Conservation (phyloP, 352 stramenopile species). For the Pythium volutum region DNA sequence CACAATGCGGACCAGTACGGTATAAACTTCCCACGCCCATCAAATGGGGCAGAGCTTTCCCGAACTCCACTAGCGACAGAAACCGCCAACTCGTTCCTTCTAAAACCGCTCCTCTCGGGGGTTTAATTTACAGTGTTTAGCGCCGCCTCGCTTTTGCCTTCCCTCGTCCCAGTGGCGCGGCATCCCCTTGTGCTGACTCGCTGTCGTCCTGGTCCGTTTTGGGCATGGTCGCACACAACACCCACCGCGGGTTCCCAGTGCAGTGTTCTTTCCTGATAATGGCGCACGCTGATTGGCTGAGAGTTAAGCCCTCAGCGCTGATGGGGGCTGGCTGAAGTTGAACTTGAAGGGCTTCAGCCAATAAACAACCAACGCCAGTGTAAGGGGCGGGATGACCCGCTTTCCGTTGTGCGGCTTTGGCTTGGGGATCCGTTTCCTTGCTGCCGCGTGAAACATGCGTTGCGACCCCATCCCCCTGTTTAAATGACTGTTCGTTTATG, state of each 20-base stretch:
- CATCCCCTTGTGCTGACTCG: not conserved
- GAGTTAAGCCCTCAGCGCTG: constrained; percentile 7
- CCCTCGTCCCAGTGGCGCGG: not conserved
- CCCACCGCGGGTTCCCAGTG: not conserved
- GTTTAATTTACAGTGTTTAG: not conserved
- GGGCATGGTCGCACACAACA: not conserved
- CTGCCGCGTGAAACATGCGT: not conserved
- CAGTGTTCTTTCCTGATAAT: constrained; percentile 9
- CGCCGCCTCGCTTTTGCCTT: not conserved
- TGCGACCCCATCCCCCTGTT: not conserved
- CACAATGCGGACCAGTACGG: constrained; percentile 1
- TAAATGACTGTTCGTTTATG: constrained; percentile 11
- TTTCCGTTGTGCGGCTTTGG: not conserved
- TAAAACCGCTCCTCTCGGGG: no score
- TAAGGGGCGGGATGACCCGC: not conserved
- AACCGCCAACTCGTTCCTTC: not conserved
- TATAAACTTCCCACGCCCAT: not conserved
- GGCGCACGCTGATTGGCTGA: constrained; percentile 13
- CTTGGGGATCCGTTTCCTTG: not conserved
- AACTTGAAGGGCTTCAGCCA: not conserved
- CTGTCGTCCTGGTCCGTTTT: constrained; percentile 15
- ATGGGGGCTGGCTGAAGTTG: not conserved
- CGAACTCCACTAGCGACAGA: not conserved
- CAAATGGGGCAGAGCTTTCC: not conserved
- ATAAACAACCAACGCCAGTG: no score